A percentile compares a stretch with the other conserved stretches of the same genome.
Evolutionary conservation across 495 filamentous ascomycete genomes (phyloP).

Genomic region (Rusavskia elegans): DNA sequence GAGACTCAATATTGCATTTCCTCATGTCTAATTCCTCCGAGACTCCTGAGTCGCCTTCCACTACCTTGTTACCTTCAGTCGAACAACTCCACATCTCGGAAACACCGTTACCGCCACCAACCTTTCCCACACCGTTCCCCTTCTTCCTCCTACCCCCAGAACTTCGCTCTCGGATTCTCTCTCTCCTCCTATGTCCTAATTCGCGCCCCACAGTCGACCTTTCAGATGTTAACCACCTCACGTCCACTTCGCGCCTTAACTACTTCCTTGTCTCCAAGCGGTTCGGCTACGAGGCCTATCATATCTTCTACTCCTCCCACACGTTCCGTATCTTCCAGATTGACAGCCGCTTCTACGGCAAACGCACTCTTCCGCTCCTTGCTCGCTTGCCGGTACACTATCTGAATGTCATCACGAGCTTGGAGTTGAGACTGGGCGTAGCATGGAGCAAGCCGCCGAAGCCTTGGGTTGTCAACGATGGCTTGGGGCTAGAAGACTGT

Average conservation of each 20-base stretch:
- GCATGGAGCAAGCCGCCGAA: constrained; percentile 63
- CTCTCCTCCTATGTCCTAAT: constrained; percentile 33
- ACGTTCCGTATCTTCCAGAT: constrained; percentile 66
- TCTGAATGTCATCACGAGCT: constrained; percentile 44
- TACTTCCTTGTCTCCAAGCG: constrained; percentile 47
- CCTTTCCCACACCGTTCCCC: constrained; percentile 28
- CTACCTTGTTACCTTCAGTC: neutral
- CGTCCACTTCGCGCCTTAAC: constrained; percentile 36
- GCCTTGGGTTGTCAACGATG: constrained; percentile 52
- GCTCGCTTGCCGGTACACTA: constrained; percentile 48
- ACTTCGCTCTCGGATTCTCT: constrained; percentile 57
- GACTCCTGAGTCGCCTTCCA: neutral
- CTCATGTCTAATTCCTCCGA: neutral
- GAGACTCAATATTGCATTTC: neutral
- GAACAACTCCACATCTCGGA: neutral
- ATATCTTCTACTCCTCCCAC: constrained; percentile 59
- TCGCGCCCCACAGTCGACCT: constrained; percentile 45
- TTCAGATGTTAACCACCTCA: constrained; percentile 46
- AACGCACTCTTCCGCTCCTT: constrained; percentile 46
- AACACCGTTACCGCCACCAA: neutral
- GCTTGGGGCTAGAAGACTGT: constrained; percentile 51
- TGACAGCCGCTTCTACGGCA: constrained; percentile 48
- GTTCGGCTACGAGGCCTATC: constrained; percentile 55
- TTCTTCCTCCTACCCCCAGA: constrained; percentile 70
- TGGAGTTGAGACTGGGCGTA: constrained; percentile 67